These are phyloP conservation scores for Coemansia sp. DNA, from an alignment of 371 early-diverging fungal species.

Conservation along the genomic window DNA sequence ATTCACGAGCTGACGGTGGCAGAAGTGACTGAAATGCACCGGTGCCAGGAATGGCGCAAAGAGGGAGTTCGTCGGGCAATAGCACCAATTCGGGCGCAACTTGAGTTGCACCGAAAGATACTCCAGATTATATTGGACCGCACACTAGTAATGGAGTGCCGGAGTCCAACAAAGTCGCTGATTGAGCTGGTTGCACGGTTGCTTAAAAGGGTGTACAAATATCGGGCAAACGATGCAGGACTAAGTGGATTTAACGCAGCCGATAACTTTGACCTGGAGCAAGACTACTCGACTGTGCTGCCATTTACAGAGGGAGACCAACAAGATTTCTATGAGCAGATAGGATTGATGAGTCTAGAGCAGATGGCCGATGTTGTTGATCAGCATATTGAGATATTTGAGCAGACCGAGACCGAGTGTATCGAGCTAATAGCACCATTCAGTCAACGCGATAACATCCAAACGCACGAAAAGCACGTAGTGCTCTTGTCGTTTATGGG, in stretches of 20 bases:
- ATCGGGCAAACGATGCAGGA: background rate
- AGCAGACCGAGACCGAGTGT: conserved; percentile 14
- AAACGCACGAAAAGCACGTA: conserved; percentile 23
- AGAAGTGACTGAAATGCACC: conserved; percentile 22
- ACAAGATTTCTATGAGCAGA: background rate
- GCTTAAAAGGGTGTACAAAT: background rate
- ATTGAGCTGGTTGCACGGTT: conserved; percentile 16
- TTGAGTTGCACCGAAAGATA: conserved; percentile 19
- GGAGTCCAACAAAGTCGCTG: conserved; percentile 33
- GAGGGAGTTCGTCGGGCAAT: conserved; percentile 12
- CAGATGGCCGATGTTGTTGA: conserved; percentile 25
- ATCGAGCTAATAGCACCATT: conserved; percentile 32
- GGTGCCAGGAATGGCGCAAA: conserved; percentile 5
- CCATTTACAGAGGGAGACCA: background rate
- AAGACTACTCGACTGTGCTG: background rate
- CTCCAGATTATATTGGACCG: conserved; percentile 20
- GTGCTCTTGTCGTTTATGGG: conserved; percentile 42
- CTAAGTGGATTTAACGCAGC: background rate
- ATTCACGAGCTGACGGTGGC: conserved; percentile 7
- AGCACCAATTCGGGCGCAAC: conserved; percentile 23
- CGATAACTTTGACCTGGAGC: background rate
- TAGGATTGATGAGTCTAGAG: conserved; percentile 17
- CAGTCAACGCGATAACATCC: conserved; percentile 5
- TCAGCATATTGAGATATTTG: conserved; percentile 20
- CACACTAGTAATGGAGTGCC: conserved; percentile 16